A percentile compares a stretch with the other conserved stretches of the same genome.
These are phyloP conservation scores for Cryptococcus sp. DNA, from an alignment of 1,284 basidiomycete species.

Conservation along the genomic window DNA sequence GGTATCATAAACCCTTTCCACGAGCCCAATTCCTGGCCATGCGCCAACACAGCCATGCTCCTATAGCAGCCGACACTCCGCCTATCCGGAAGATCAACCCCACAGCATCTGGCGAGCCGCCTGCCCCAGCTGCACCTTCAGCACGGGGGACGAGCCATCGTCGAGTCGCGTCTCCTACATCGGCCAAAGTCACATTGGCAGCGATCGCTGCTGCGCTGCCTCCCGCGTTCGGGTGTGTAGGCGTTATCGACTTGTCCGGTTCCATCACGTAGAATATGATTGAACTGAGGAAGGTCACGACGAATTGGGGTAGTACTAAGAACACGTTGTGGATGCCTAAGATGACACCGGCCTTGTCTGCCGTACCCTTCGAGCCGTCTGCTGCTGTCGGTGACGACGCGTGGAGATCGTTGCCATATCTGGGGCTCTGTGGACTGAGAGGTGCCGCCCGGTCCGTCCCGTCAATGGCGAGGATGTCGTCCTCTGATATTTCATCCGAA, in stretches of 20 bases:
- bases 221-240: conserved; percentile 27
- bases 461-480: neutral
- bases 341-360: conserved; percentile 84
- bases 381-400: neutral
- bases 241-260: conserved; percentile 41
- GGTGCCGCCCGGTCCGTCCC: neutral
- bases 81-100: conserved; percentile 79
- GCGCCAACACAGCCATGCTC: conserved; percentile 68
- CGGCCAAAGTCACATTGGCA: conserved; percentile 13
- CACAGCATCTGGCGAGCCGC: conserved; percentile 59
- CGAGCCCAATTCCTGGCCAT: conserved; percentile 56
- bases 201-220: conserved; percentile 6
- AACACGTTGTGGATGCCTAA: conserved; percentile 90
- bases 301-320: conserved; percentile 67
- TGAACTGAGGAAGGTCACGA: conserved; percentile 56
- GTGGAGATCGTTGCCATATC: neutral
- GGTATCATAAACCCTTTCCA: conserved; percentile 22
- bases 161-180: conserved; percentile 4
- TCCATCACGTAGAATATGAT: conserved; percentile 57
- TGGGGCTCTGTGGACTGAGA: neutral
- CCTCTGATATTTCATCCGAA: conserved; percentile 28
- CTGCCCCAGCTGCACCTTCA: conserved; percentile 9
- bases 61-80: conserved; percentile 68
- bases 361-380: conserved; percentile 53
- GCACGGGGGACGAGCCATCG: conserved; percentile 11